Evolutionary conservation across 768 basidiomycete genomes (phyloP), one percentile per base, ranked within the genome.

Genomic region (Amanita jacksonii): DNA sequence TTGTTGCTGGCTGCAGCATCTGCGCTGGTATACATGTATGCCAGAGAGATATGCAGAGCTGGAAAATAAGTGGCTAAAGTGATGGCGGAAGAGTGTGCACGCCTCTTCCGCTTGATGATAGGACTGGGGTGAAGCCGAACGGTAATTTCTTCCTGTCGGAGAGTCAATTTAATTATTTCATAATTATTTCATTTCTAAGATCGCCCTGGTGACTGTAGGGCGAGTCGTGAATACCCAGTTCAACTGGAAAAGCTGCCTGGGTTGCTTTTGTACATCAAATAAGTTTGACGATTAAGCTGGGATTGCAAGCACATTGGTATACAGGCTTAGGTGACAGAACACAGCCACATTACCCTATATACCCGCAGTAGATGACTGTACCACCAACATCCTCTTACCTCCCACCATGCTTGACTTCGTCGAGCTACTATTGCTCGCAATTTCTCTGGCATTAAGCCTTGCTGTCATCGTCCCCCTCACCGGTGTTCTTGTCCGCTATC

Each of bases 401-500:
- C 28, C 55, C 52, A 56, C 50, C 50, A 62, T 64, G 57, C 54
- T 69, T 43, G 47, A 59, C 23, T 33, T 72, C 43, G 16, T 56
- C 8, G 68, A 73, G 3, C 46, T 64, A 8, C 33, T 70, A 5
- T 42, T 76, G 8, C 54, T 78, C 4, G 43, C 74, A 13, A 49
- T 68, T 8, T 73, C 78, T 16, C 53, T 77, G 20, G 62, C 63
- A 18, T 34, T 81, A 27, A 77, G 74, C 27, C 59, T 85, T n/a
- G 68, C 64, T 27, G 57, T 83, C 20, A 63, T 76, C 13, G 74
- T 85, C 4, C 76, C 79, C 8, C 62, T 86, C 9, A 70, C 76
- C 6, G 86, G 85, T 3, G 68, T 80, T 9, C 67, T 88, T 8
- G 79, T 89, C 6, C 73, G 86, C 37, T 79, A 85, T 57, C 72